Conservation (phyloP, 2,329 filamentous ascomycete genomes). For the Lasiodiplodia sp. region DNA sequence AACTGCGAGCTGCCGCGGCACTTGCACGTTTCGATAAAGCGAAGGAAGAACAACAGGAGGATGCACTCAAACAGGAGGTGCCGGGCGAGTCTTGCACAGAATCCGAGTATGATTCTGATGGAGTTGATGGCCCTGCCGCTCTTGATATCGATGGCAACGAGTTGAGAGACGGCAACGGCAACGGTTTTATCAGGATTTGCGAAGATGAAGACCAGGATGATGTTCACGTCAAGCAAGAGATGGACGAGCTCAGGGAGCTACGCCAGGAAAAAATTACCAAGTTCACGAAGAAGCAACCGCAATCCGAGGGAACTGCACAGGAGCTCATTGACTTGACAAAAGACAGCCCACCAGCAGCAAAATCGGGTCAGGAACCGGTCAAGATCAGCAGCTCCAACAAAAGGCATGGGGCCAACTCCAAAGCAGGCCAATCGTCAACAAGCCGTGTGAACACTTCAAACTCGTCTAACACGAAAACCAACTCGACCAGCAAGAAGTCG, state of each 20-base stretch:
- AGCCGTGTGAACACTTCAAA: background rate
- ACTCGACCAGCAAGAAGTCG: background rate
- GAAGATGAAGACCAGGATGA: conserved; percentile 58
- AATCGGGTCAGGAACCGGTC: background rate
- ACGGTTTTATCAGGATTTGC: conserved; percentile 70
- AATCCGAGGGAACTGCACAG: background rate
- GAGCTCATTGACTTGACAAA: conserved; percentile 26
- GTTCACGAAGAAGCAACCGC: conserved; percentile 10
- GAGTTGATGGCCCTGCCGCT: conserved; percentile 58
- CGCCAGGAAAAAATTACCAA: conserved; percentile 24
- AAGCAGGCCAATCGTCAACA: background rate
- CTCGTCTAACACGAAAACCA: background rate
- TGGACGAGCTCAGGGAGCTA: conserved; percentile 69
- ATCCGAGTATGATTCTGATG: conserved; percentile 45
- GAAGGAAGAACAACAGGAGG: conserved; percentile 55
- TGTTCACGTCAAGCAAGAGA: conserved; percentile 61
- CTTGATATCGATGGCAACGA: conserved; percentile 70
- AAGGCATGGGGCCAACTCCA: too few relatives aligned
- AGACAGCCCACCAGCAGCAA: background rate
- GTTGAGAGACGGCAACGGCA: conserved; percentile 70
- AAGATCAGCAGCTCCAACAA: background rate
- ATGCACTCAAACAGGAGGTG: conserved; percentile 35
- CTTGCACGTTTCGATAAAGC: conserved; percentile 71
- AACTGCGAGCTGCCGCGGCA: conserved; percentile 78
- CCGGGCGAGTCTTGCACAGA: conserved; percentile 29